A percentile compares a stretch with the other conserved stretches of the same genome.
Conservation (phyloP, 2,329 filamentous ascomycete genomes). For the Colletotrichum chlorophyti region DNA sequence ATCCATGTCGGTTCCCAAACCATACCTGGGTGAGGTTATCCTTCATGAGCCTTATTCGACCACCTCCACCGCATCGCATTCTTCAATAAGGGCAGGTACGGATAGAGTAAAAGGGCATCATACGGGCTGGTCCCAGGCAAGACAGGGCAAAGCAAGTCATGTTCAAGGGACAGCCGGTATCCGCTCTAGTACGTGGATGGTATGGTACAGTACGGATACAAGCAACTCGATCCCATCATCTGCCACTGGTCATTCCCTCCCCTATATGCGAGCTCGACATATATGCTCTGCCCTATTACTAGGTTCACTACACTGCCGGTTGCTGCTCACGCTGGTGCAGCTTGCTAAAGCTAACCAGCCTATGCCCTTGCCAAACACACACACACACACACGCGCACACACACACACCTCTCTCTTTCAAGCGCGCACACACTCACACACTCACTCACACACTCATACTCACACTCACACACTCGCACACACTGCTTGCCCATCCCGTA, state of each 20-base stretch:
- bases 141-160: no score
- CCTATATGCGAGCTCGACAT: constrained; percentile 27
- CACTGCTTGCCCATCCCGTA: constrained; percentile 2
- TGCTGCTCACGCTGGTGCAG: neutral
- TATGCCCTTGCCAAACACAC: constrained; percentile 27
- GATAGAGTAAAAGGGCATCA: no score
- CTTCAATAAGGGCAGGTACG: constrained; percentile 30
- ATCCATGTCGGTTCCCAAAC: constrained; percentile 30
- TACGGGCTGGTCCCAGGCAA: constrained; percentile 22
- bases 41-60: constrained; percentile 28
- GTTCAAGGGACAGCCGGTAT: constrained; percentile 20
- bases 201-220: no score
- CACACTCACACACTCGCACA: constrained; percentile 8
- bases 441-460: neutral
- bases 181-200: no score
- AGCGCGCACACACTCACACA: neutral
- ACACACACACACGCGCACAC: constrained; percentile 1
- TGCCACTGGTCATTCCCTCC: constrained; percentile 12
- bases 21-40: constrained; percentile 22
- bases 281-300: constrained; percentile 27
- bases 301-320: constrained; percentile 11
- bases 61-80: constrained; percentile 29
- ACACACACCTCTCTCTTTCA: neutral
- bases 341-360: constrained; percentile 17
- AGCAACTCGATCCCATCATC: constrained; percentile 26